Conservation (phyloP, 306 rosid genomes). For the Rosa persica region DNA sequence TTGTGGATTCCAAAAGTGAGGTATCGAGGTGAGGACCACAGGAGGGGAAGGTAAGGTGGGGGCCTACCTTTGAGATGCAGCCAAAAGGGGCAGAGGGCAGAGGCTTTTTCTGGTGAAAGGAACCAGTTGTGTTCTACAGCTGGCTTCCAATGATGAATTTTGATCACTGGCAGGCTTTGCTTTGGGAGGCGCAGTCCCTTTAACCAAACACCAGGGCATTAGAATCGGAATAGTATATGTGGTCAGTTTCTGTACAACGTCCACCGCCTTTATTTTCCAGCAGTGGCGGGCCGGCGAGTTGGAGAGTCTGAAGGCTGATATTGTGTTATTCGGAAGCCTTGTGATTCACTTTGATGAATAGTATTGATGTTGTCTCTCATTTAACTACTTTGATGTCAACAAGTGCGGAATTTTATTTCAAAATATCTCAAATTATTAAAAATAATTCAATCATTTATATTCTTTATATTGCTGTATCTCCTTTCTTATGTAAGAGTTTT, state of each 20-base stretch:
- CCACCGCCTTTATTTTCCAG: not conserved
- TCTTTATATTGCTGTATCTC: too few relatives aligned
- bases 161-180: not conserved
- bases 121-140: conserved; percentile 6
- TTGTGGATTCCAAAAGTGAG: not conserved
- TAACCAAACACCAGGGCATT: not conserved
- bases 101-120: not conserved
- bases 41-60: not conserved
- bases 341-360: too few relatives aligned
- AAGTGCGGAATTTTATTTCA: too few relatives aligned
- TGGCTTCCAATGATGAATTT: not conserved
- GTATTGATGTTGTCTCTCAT: too few relatives aligned
- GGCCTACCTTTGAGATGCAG: not conserved
- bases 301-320: not conserved
- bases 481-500: too few relatives aligned
- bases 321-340: too few relatives aligned
- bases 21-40: not conserved
- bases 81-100: not conserved
- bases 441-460: too few relatives aligned
- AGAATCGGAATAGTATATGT: not conserved
- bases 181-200: not conserved
- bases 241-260: not conserved
- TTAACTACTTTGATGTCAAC: too few relatives aligned
- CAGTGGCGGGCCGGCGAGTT: not conserved
- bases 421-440: too few relatives aligned